Evolutionary conservation across 2,329 filamentous ascomycete genomes (phyloP).

Genomic region (Colletotrichum eleusines): DNA sequence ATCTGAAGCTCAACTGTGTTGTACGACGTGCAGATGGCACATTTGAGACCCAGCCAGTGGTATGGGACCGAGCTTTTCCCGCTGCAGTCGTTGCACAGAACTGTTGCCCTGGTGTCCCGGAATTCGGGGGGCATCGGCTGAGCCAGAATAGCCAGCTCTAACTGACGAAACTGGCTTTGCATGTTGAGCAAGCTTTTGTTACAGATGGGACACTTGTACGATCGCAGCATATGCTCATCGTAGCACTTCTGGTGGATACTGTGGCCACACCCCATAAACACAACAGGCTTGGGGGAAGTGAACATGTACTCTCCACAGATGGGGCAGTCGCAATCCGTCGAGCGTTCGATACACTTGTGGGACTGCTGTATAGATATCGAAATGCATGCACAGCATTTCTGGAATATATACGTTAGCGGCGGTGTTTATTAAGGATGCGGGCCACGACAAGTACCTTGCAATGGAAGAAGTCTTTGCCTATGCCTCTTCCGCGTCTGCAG

Average conservation of each 20-base stretch:
- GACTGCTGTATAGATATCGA: conserved; percentile 85
- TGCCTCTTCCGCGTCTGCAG: conserved; percentile 87
- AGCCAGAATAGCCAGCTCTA: conserved; percentile 86
- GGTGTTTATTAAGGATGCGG: neutral
- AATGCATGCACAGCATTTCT: conserved; percentile 95
- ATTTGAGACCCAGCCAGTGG: conserved; percentile 96
- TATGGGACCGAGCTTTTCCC: conserved; percentile 88
- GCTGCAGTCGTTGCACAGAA: conserved; percentile 95
- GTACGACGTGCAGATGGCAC: conserved; percentile 77
- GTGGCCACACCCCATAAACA: conserved; percentile 96
- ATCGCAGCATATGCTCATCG: conserved; percentile 85
- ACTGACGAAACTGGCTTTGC: conserved; percentile 92
- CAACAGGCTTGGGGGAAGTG: conserved; percentile 86
- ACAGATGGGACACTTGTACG: conserved; percentile 97
- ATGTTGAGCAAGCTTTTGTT: conserved; percentile 98
- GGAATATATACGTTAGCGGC: conserved; percentile 20
- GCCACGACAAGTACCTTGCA: conserved; percentile 80
- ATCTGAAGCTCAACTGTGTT: conserved; percentile 77
- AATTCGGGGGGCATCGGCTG: conserved; percentile 96
- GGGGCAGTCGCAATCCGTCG: conserved; percentile 94
- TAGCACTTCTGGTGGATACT: conserved; percentile 95
- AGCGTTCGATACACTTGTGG: conserved; percentile 94
- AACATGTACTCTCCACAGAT: conserved; percentile 98
- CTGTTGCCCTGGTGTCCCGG: conserved; percentile 80
- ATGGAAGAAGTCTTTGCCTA: conserved; percentile 97